Conservation (phyloP, 176 grass and related monocot genomes). For the Guadua angustifolia region DNA sequence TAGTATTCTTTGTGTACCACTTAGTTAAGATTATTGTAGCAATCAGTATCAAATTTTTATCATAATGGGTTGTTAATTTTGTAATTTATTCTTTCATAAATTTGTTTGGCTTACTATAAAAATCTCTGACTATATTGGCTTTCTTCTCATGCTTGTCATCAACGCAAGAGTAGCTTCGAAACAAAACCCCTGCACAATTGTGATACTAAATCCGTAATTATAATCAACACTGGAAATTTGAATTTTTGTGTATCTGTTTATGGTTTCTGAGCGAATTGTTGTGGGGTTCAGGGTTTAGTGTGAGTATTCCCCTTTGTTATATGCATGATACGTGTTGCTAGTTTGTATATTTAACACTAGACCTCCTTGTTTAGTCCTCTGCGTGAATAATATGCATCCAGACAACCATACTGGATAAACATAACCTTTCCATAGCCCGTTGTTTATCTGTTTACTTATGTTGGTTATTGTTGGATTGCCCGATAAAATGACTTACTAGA, state of each 20-base stretch:
- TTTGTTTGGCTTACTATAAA: not conserved
- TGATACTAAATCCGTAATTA: not conserved
- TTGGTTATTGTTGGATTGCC: no score
- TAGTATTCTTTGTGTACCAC: not conserved
- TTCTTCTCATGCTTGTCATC: not conserved
- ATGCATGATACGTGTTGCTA: not conserved
- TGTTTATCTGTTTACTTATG: not conserved
- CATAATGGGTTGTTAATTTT: not conserved
- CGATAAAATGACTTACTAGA: no score
- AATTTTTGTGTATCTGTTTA: not conserved
- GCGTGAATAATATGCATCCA: not conserved
- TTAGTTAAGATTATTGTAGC: not conserved
- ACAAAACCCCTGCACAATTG: slow-evolving; percentile 1
- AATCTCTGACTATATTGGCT: not conserved
- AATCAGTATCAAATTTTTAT: not conserved
- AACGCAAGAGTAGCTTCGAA: not conserved
- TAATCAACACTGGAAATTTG: not conserved
- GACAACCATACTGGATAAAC: not conserved
- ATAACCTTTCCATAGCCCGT: not conserved
- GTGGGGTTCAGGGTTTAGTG: not conserved
- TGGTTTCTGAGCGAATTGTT: not conserved
- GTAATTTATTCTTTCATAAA: not conserved
- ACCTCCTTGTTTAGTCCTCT: not conserved
- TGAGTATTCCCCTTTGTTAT: not conserved
- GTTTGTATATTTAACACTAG: not conserved